Conservation (phyloP, 2,329 filamentous ascomycete genomes). For the Botrytis deweyae region DNA sequence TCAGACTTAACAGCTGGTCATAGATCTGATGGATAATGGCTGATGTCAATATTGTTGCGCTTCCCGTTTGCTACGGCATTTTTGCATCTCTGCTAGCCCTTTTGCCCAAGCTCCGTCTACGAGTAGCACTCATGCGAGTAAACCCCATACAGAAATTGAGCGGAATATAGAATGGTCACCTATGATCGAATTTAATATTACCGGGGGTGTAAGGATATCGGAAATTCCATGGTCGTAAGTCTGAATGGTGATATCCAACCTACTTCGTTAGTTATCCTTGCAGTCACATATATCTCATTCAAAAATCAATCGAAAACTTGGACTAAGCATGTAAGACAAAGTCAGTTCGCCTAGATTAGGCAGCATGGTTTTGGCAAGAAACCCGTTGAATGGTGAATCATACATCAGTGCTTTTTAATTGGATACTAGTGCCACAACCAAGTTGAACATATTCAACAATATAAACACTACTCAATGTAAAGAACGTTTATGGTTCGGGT, state of each 20-base stretch:
- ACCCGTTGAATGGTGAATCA: neutral
- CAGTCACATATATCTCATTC: neutral
- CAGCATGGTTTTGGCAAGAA: neutral
- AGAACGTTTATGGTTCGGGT: neutral
- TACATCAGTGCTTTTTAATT: neutral
- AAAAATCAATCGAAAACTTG: neutral
- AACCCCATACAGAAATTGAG: neutral
- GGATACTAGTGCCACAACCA: neutral
- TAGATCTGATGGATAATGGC: neutral
- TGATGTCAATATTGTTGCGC: neutral
- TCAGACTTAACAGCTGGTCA: neutral
- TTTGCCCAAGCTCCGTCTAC: neutral
- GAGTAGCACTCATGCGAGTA: neutral
- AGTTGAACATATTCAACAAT: neutral
- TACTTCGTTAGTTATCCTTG: rapidly evolving
- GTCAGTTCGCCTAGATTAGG: neutral
- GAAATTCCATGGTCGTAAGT: neutral
- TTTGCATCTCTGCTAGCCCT: neutral
- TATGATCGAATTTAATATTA: neutral
- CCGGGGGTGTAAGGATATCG: neutral
- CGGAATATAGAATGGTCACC: neutral
- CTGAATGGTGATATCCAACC: neutral
- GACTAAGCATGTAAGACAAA: neutral
- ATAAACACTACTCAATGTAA: neutral
- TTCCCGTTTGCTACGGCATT: no score